These are phyloP conservation scores for Cornus suecica DNA, from an alignment of 148 eudicot genomes.

Conservation along the genomic window DNA sequence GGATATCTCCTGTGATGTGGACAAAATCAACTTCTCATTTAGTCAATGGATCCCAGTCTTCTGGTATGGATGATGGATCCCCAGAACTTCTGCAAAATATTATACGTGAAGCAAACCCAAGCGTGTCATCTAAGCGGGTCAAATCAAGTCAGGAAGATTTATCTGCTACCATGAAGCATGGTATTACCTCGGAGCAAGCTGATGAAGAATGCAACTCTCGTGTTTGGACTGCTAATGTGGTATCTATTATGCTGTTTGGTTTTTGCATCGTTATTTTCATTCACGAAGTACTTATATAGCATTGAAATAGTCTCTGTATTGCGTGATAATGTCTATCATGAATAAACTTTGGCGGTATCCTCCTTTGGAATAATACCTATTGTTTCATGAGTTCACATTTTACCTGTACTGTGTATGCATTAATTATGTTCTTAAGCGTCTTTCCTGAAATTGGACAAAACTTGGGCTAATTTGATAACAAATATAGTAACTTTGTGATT, in stretches of 20 bases:
- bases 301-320: not conserved
- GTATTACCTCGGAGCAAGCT: constrained; percentile 28
- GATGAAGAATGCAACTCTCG: constrained; percentile 45
- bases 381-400: not conserved
- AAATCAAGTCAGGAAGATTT: constrained; percentile 57
- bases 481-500: not conserved
- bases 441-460: not conserved
- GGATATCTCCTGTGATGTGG: constrained; percentile 45
- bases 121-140: constrained; percentile 71
- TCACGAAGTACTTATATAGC: not conserved
- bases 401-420: not conserved
- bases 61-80: constrained; percentile 42
- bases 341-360: not conserved
- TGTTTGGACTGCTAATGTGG: constrained; percentile 40
- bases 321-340: not conserved
- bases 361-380: not conserved
- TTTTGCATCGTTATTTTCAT: not conserved
- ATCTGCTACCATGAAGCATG: constrained; percentile 28
- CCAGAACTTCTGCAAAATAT: constrained; percentile 42
- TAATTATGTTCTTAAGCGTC: not conserved
- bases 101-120: constrained; percentile 60
- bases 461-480: not conserved
- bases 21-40: constrained; percentile 56
- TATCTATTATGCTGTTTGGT: constrained; percentile 16
- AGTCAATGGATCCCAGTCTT: constrained; percentile 46